Evolutionary conservation across 2,329 filamentous ascomycete genomes (phyloP).

Genomic region (Biscogniauxia marginata): DNA sequence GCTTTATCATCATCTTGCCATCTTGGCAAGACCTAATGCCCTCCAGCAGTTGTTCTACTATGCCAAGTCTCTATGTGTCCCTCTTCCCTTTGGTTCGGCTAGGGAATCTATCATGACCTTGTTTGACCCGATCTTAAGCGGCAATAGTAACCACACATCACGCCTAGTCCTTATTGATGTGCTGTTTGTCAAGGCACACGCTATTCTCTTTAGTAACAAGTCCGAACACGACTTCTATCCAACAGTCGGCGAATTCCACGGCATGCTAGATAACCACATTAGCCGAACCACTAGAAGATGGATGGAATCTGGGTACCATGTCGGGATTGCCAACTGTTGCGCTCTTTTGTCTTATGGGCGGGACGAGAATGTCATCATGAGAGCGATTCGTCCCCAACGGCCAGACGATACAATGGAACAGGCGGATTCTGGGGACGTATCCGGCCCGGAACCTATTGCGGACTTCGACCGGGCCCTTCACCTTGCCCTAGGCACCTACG

Average conservation of each 20-base stretch:
- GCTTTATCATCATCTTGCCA: constrained; percentile 85
- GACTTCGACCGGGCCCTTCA: constrained; percentile 23
- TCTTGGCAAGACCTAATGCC: constrained; percentile 67
- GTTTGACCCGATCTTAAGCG: constrained; percentile 57
- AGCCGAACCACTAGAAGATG: constrained; percentile 48
- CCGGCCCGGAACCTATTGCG: constrained; percentile 8
- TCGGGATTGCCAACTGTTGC: constrained; percentile 56
- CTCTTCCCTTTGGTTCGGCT: constrained; percentile 65
- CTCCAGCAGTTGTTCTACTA: constrained; percentile 74
- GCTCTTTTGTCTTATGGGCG: constrained; percentile 53
- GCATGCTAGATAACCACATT: constrained; percentile 57
- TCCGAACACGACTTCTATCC: constrained; percentile 45
- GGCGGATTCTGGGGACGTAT: constrained; percentile 21
- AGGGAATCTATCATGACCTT: constrained; percentile 69
- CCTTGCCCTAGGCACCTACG: constrained; percentile 26
- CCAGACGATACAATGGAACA: constrained; percentile 27
- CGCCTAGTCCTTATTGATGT: constrained; percentile 50
- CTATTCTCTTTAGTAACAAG: constrained; percentile 58
- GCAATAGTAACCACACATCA: constrained; percentile 28
- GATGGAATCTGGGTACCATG: constrained; percentile 53
- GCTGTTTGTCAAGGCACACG: constrained; percentile 63
- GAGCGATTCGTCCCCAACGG: constrained; percentile 32
- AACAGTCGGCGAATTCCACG: constrained; percentile 49
- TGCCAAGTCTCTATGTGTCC: constrained; percentile 66
- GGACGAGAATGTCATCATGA: constrained; percentile 47